Base-by-base conservation (phyloP, 2,329 filamentous ascomycete genomes). In the Apiospora saccharicola region DNA sequence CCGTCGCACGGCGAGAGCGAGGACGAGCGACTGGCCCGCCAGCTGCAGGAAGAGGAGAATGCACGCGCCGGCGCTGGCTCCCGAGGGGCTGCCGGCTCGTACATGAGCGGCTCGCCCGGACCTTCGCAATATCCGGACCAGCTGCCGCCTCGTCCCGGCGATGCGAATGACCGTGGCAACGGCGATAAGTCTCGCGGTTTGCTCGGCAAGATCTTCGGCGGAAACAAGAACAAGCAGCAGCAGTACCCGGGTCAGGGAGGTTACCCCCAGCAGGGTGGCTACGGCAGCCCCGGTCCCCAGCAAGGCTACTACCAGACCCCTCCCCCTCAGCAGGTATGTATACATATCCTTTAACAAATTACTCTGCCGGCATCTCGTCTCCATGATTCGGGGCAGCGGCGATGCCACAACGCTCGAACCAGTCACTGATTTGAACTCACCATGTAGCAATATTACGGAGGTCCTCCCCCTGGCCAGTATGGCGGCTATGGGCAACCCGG, bases 41-140 rank as follows among this genome's bases (percentile, higher is more conserved):
- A 91, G 79, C 85, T 98, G 57, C 95, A 98, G 81, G 93, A 93
- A 64, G 93, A 98, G 82, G 95, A 98, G 82, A 88, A 97, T 75
- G 90, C 90, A 7, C 89, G 90, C 64, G 87, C 86, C 22, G 22
- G 34, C 12, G 26, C 37, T 3, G 22, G 53, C 24, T 70, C 69
- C 34, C 34, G 71, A 68, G 75, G 79, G 41, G 79, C 82, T 12
- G 79, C 83, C 10, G 73, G 79, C 12, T 81, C 81, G 30, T 82
- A 82, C 72, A 61, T 76, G 71, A 83, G 79, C 72, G 76, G 75
- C 73, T 78, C 76, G 70, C 75, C 78, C 26, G 75, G 72, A 68
- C 76, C 74, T 67, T 77, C 76, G 4, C 75, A 79, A 5, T 83
- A 79, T 76, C 81, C 81, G 26, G 79, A 81, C 34, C 83, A 88